Evolutionary conservation across 2,329 filamentous ascomycete genomes (phyloP), one percentile per base, ranked within the genome.

Genomic region (Rhexocercosporidium sp.): DNA sequence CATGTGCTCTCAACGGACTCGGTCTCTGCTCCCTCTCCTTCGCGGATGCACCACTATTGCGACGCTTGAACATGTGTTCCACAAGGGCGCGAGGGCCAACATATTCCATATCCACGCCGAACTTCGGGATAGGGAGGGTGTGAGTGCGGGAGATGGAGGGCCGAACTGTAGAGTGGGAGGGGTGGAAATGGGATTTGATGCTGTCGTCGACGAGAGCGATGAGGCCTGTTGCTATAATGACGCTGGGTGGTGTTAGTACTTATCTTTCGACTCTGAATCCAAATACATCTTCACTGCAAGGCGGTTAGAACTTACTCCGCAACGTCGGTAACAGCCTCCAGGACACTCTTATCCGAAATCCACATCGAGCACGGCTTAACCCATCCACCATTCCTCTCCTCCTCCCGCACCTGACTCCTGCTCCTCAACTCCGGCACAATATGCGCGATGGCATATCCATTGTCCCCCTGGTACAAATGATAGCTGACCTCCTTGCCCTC

Each of bases 341-440:
- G 84, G 67, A 96, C 84, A 18, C 83, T 84, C 67, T 87, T 81
- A 78, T 97, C 93, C 73, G 87, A 92, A 77, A 98, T 93, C 88
- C 93, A 94, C 88, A 98, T 90, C 74, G 92, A 92, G 77, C 92
- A 96, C 5, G 93, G 94, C 64, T 93, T 92, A 27, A 98, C 85
- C 94, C 95, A 98, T 65, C 92, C 93, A 60, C 94, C 94, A 71
- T 92, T 92, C 59, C 83, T 83, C 72, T 90, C 85, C 75, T 98
- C 94, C 70, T 89, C 90, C 11, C 84, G 81, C 11, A 88, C 83
- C 79, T 97, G 90, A 75, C 85, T 85, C 6, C 88, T 88, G 8
- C 91, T 91, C 73, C 94, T 83, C 34, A 88, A 87, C 75, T 95
- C 91, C 8, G 94, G 93, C 4, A 94, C 88, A 74, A 98, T 94